Percentiles rank a stretch among this genome's conserved stretches.
Evolutionary conservation across 2,329 filamentous ascomycete species (phyloP).

Genomic region (Rhynchosporium secalis): DNA sequence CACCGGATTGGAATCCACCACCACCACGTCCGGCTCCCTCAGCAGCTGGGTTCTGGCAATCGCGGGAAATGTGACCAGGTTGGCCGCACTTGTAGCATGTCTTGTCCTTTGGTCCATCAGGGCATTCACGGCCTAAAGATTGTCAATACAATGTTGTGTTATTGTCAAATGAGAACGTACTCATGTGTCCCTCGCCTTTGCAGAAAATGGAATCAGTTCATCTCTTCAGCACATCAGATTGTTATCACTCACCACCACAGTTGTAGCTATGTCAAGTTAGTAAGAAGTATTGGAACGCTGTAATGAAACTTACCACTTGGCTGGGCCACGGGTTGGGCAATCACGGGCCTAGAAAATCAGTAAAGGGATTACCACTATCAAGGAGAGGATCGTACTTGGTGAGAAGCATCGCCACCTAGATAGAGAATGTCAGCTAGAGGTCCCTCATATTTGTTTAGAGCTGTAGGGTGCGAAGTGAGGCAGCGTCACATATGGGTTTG

Average conservation of each 20-base stretch:
- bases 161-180: constrained; percentile 50
- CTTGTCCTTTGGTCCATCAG: constrained; percentile 85
- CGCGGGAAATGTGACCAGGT: constrained; percentile 87
- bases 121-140: constrained; percentile 78
- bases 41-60: constrained; percentile 46
- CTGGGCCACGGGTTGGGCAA: constrained; percentile 79
- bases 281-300: constrained; percentile 8
- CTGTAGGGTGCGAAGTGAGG: neutral
- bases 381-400: constrained; percentile 60
- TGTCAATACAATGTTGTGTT: constrained; percentile 28
- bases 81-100: constrained; percentile 78
- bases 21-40: constrained; percentile 38
- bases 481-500: neutral
- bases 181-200: constrained; percentile 71
- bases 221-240: constrained; percentile 22
- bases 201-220: constrained; percentile 39
- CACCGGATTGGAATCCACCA: constrained; percentile 43
- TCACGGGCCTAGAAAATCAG: constrained; percentile 66
- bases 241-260: constrained; percentile 65
- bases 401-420: constrained; percentile 69
- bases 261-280: constrained; percentile 62
- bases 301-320: constrained; percentile 67
- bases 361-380: constrained; percentile 20
- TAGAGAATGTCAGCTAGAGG: constrained; percentile 32
- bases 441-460: constrained; percentile 25